Base-by-base conservation (phyloP, 2,329 filamentous ascomycete genomes). In the Aspergillus brasiliensis region DNA sequence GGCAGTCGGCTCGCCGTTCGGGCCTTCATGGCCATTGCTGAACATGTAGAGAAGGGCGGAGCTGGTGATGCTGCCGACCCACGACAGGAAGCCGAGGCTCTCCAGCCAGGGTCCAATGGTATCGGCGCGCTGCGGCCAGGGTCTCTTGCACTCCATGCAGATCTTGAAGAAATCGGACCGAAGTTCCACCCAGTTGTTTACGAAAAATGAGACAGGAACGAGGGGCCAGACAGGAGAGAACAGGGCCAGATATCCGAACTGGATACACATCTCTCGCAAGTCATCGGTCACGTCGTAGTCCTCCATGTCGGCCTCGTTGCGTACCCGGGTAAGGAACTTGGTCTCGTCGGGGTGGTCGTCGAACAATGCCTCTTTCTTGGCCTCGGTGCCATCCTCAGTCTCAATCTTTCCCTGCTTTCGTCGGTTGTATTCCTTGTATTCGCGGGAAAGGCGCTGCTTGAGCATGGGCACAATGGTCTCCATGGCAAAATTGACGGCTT, bases 141-240 rank as follows among this genome's bases (percentile, higher is more conserved):
- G 95, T 3, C 95, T 87, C 69, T 93, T 90, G 83, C 91, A 94
- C 75, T 93, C 90, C 61, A 92, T 84, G 65, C 93, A 93, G 70
- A 99, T 98, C 77, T 99, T 99, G 78, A 97, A 85, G 3, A 95
- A 94, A 73, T 99, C 95, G 1, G 91, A 92, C 38, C 95, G 90
- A 47, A 98, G 86, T 74, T 99, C 95, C 58, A 99, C 80, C 92
- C 94, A 98, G 78, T 99, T 96, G 78, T 98, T 99, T 78, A 96
- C 82, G 23, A 98, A 81, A 80, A 98, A 99, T 1, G 91, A 95
- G 58, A 92, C 84, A 1, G 90, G 90, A 0, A 94, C 93, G 21
- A 98, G 81, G 0, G 95, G 95, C 95, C 95, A 99, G 57, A 96
- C 87, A 3, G 95, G 91, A 0, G 91, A 96, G 78, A 98, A 99